A percentile compares a stretch with the other conserved stretches of the same genome.
Conservation (phyloP, 2,329 filamentous ascomycete species). For the Colletotrichum karsti region DNA sequence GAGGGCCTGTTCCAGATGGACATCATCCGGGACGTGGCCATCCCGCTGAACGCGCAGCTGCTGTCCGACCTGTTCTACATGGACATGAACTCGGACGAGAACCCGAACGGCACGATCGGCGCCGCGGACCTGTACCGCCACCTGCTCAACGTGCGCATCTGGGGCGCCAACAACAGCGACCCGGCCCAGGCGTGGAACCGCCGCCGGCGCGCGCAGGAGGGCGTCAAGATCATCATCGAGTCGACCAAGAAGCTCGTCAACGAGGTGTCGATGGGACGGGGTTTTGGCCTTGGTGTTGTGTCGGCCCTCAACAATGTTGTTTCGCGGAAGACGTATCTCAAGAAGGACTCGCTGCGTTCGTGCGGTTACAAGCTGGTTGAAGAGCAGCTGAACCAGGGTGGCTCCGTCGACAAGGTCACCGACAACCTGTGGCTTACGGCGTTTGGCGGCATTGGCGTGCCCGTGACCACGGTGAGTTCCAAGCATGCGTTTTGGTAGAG, state of each 20-base stretch:
- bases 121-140: slow-evolving; percentile 50
- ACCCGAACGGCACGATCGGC: slow-evolving; percentile 57
- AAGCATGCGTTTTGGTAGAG: neutral
- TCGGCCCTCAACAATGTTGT: slow-evolving; percentile 38
- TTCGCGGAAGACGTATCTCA: slow-evolving; percentile 38
- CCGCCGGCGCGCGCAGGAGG: slow-evolving; percentile 50
- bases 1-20: slow-evolving; percentile 50
- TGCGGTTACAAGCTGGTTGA: slow-evolving; percentile 48
- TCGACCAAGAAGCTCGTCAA: slow-evolving; percentile 49
- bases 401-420: slow-evolving; percentile 41
- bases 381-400: slow-evolving; percentile 43
- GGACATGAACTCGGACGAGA: slow-evolving; percentile 63
- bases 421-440: slow-evolving; percentile 48
- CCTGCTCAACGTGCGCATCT: slow-evolving; percentile 53
- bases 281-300: slow-evolving; percentile 40
- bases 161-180: slow-evolving; percentile 57
- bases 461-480: slow-evolving; percentile 46
- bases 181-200: slow-evolving; percentile 55
- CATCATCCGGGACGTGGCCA: slow-evolving; percentile 62
- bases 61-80: slow-evolving; percentile 66
- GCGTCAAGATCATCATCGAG: slow-evolving; percentile 43
- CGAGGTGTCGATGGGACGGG: slow-evolving; percentile 41
- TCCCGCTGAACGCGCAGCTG: slow-evolving; percentile 64
- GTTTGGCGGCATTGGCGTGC: slow-evolving; percentile 48
- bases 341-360: slow-evolving; percentile 43